Base-by-base conservation (phyloP, 2,329 filamentous ascomycete species). In the Hypocreales sp. region DNA sequence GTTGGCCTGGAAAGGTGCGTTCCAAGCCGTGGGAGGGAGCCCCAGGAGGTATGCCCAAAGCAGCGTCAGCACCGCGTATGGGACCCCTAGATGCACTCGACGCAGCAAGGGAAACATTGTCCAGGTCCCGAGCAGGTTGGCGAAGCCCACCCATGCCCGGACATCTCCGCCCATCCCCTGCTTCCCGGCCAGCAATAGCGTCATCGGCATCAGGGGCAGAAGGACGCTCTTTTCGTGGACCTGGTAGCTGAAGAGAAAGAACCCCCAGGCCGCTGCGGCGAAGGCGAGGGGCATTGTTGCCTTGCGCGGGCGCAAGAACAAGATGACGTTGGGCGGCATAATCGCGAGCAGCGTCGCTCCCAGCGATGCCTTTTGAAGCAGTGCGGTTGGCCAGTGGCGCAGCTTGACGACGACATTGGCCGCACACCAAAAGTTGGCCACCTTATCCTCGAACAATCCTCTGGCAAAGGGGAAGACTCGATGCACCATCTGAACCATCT, bases 171-270 rank as follows among this genome's bases (percentile, higher is more conserved):
- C 72, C 26, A 98, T 56, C 0, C 87, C 87, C 26, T 80, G 70
- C 35, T 76, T 71, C 11, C 79, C 75, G 11, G 80, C 79, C 21
- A 98, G 63, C 5, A 95, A 63, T 6, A 94, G 55, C 0, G 86
- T 95, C 80, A 92, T 93, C 0, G 90, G 90, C 48, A 95, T 70
- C 25, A 98, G 61, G 1, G 90, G 92, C 3, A 98, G 67, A 5
- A 98, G 62, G 0, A 93, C 83, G 38, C 86, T 94, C 65, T 98
- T 98, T 57, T 98, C 90, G 44, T 98, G 90, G 0, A 98, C 92
- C 48, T 98, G 90, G 50, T 92, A 98, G 42, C 83, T 92, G 57
- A 92, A 95, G 11, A 98, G 62, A 50, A 95, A 98, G 61, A 98
- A 98, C 0, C 79, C 87, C 90, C 90, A 98, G 2, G 86, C 80